Evolutionary conservation across 208 protist species (phyloP), one percentile per base, ranked within the genome.

Genomic region (Acanthamoeba castellanii): DNA sequence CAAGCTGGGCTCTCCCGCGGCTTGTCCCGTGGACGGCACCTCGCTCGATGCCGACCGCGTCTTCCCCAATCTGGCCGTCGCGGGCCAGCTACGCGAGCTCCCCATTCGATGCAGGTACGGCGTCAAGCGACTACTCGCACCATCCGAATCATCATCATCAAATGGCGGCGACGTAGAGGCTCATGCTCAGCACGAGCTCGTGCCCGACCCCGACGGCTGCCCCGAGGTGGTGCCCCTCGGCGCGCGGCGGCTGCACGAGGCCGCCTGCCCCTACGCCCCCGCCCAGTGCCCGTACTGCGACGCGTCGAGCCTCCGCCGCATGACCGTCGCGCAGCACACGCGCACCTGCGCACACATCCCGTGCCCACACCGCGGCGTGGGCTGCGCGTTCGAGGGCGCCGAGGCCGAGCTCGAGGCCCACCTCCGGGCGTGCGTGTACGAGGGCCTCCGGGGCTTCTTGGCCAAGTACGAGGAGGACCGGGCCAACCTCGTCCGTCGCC

Each of bases 211-310:
- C 34, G 85, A 74, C n/a, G 90, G 90, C 37, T 94, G 90, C 47
- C 61, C 61, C 13, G 64, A 84, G 64, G 70, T 84, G 50, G 30
- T 94, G 13, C 5, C 61, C 68, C 50, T 94, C 34, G 90, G 47
- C 30, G 68, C 32, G 9, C 61, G 70, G 18, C 4, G 30, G 52
- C 50, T 37, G 47, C 90, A 94, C 72, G 90, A 94, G 70, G 50
- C 52, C 68, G 52, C 68, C 18, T 94, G 90, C 50, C 70, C 7
- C 68, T 68, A 84, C 45, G 90, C 90, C 25, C 90, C 90, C 22
- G 90, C 70, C 42, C 70, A 59, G 42, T 94, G 90, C 47, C 90
- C 90, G 7, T 66, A 84, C 47, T 94, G 90, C 90, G 90, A 94
- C 47, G 55, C 37, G 34, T 66, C 70, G 5, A 84, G 2, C 34